A percentile compares a stretch with the other conserved stretches of the same genome.
phyloP scores from a whole-genome alignment of 768 basidiomycete species.

The Suillus plorans region DNA sequence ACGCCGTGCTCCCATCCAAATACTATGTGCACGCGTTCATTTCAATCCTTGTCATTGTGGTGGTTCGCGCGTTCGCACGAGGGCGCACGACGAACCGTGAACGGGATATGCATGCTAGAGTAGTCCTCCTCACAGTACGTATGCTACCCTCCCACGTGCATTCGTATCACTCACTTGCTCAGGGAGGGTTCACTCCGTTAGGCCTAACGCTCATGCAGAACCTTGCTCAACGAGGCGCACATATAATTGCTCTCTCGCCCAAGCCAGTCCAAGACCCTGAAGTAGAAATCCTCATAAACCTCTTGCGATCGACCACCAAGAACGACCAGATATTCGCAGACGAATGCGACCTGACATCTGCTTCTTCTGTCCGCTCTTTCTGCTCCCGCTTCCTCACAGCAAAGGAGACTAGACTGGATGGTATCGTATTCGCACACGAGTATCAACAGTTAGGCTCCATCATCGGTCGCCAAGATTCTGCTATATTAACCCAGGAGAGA shows the following conservation, averaged over 20 bases:
- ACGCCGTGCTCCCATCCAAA: constrained; percentile 49
- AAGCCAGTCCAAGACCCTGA: constrained; percentile 49
- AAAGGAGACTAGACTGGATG: constrained; percentile 71
- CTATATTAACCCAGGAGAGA: constrained; percentile 37
- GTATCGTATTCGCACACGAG: constrained; percentile 76
- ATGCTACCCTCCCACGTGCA: background rate
- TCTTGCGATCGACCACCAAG: constrained; percentile 68
- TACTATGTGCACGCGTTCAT: constrained; percentile 57
- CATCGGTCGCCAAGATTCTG: constrained; percentile 29
- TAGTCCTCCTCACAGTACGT: constrained; percentile 69
- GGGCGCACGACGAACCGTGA: constrained; percentile 72
- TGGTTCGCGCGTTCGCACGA: constrained; percentile 61
- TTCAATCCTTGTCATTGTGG: constrained; percentile 43
- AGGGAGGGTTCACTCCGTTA: constrained; percentile 69
- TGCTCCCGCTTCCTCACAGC: constrained; percentile 65
- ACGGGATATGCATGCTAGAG: constrained; percentile 70
- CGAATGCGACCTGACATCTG: constrained; percentile 68
- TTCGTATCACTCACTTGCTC: constrained; percentile 1
- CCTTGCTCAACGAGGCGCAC: constrained; percentile 74
- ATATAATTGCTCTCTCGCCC: constrained; percentile 71
- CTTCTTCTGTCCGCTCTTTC: constrained; percentile 67
- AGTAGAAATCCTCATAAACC: constrained; percentile 59
- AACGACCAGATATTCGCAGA: constrained; percentile 84
- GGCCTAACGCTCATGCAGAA: constrained; percentile 44
- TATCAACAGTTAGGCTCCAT: constrained; percentile 62